Evolutionary conservation across 768 basidiomycete species (phyloP), one percentile per base, ranked within the genome.

Genomic region (Tephrocybe sp.): DNA sequence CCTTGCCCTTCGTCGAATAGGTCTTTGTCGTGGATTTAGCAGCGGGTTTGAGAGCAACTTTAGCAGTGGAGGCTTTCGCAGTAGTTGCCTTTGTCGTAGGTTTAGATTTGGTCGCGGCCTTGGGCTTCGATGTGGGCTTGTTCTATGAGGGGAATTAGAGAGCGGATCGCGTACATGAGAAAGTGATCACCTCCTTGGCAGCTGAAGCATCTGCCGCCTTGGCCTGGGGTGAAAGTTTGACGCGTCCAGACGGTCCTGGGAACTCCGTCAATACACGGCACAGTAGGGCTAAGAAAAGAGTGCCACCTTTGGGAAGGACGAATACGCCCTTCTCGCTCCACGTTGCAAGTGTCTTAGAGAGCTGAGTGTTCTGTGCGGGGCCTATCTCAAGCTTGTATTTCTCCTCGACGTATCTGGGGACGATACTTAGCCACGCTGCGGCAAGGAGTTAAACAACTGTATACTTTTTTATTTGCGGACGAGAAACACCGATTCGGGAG

Each of bases 401-500:
- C 49, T 80, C 76, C 69, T 92, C 92, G 47, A 97, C 86, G 67
- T 71, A 97, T 75, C 92, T 94, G 48, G 9, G 24, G 43, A 24
- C 37, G 46, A 44, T 32, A 45, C 43, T 8, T 64, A 56, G 50
- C 30, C 45, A 44, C 47, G 49, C 3, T 6, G 36, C 42, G 41
- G 41, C 49, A 49, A 8, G 25, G 43, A 26, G 22, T n/a, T n/a
- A 41, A 24, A 28, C 21, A 40, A 53, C 48, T 47, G 54, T 59
- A 51, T 75, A 95, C 89, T 91, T 96, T 84, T 97, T 97, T 74
- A 97, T 94, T 61, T 86, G 81, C 47, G 86, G 89, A 40, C 95
- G 86, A 58, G 92, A 95, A 54, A 95, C 93, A 59, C 92, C 93
- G 49, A 66, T 66, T 50, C 92, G 87, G 49, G 87, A 80, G 55